A percentile compares a stretch with the other conserved stretches of the same genome.
Evolutionary conservation across 306 rosid genomes (phyloP).

Genomic region (Cucumis cinereus): DNA sequence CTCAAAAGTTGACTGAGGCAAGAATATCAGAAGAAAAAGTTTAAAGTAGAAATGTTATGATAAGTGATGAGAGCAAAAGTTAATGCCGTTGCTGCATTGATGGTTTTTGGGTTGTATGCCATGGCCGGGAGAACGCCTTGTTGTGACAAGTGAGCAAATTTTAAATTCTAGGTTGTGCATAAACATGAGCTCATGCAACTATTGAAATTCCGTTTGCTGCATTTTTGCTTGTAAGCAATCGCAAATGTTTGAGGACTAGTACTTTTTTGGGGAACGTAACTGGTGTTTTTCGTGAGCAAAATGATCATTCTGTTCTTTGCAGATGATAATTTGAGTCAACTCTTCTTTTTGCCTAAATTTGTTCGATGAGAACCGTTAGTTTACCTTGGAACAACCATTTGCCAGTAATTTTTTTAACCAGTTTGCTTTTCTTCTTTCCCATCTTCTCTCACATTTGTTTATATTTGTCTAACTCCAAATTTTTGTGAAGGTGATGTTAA

Average conservation of each 20-base stretch:
- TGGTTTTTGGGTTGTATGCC: neutral
- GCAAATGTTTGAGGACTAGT: neutral
- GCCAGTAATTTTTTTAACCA: neutral
- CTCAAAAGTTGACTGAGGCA: neutral
- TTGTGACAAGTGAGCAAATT: neutral
- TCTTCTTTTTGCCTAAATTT: neutral
- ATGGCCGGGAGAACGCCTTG: neutral
- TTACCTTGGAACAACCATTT: neutral
- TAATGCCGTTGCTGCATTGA: neutral
- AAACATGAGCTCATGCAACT: neutral
- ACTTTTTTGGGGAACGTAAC: neutral
- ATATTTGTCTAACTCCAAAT: constrained; percentile 11
- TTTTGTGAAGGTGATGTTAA: constrained; percentile 66
- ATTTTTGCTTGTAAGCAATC: neutral
- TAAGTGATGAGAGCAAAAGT: neutral
- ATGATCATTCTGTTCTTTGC: neutral
- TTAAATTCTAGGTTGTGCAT: neutral
- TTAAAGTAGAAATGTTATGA: neutral
- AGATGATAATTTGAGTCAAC: neutral
- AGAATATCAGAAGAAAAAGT: neutral
- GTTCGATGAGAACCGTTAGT: neutral
- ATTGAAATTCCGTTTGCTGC: neutral
- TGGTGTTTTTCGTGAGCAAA: neutral
- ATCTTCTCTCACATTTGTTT: neutral
- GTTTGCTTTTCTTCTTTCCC: neutral